Conservation (phyloP, 768 basidiomycete species). For the Trametes villosa region DNA sequence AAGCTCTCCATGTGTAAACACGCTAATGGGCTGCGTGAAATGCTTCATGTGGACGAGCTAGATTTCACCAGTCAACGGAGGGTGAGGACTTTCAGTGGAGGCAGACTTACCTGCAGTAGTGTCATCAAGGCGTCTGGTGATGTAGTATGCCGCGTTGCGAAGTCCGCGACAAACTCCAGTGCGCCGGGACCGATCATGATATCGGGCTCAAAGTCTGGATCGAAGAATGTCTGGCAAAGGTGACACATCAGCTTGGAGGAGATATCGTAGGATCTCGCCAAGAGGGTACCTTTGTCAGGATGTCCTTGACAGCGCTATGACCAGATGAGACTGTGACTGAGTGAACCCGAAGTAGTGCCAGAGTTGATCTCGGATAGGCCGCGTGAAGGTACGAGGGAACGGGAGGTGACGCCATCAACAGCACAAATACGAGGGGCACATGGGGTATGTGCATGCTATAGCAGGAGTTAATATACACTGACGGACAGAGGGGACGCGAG, state of each 20-base stretch:
- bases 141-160: constrained; percentile 56
- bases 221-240: constrained; percentile 62
- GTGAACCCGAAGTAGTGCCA: constrained; percentile 60
- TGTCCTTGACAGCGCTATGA: constrained; percentile 50
- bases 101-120: constrained; percentile 59
- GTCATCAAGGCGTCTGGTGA: constrained; percentile 62
- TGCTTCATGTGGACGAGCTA: constrained; percentile 74
- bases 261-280: not conserved
- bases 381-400: constrained; percentile 55
- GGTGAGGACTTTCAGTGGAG: not conserved
- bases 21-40: constrained; percentile 62
- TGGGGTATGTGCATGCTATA: constrained; percentile 54
- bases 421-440: constrained; percentile 67
- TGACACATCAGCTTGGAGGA: not conserved
- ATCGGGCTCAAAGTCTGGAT: constrained; percentile 59
- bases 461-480: not conserved
- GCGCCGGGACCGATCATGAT: constrained; percentile 62
- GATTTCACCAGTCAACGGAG: not conserved
- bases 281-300: constrained; percentile 55
- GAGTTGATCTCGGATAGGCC: constrained; percentile 60
- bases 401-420: constrained; percentile 61
- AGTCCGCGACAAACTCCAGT: constrained; percentile 60
- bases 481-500: no score
- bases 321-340: constrained; percentile 56
- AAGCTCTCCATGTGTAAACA: constrained; percentile 41